phyloP scores from a whole-genome alignment of 2,329 filamentous ascomycete genomes.

The Phaeosphaeria sp. region DNA sequence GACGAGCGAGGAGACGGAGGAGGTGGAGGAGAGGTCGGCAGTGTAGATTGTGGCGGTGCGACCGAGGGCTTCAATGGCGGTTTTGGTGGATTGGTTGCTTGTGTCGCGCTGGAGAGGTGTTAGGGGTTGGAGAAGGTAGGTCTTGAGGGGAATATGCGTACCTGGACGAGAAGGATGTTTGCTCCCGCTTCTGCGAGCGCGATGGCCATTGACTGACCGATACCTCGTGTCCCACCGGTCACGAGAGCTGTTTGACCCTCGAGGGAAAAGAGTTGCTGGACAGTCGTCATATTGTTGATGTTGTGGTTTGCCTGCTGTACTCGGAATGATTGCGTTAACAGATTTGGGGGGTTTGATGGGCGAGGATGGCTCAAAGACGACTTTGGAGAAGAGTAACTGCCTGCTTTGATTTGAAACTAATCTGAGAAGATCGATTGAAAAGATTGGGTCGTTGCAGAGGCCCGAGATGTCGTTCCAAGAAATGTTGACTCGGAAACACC shows the following conservation, averaged over 20 bases:
- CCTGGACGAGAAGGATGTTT: conserved; percentile 59
- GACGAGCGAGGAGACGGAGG: conserved; percentile 67
- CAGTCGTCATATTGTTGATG: conserved; percentile 32
- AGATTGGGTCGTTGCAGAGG: not conserved
- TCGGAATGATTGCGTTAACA: conserved; percentile 7
- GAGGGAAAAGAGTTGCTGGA: conserved; percentile 56
- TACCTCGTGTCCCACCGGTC: conserved; percentile 59
- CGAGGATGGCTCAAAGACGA: not conserved
- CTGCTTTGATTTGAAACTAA: not conserved
- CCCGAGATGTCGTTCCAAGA: not conserved
- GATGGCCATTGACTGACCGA: conserved; percentile 59
- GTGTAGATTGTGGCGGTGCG: conserved; percentile 72
- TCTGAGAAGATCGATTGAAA: not conserved
- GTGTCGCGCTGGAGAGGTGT: conserved; percentile 58
- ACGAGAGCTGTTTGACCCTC: conserved; percentile 58
- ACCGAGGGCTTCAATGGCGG: conserved; percentile 68
- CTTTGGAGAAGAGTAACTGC: too few species aligned
- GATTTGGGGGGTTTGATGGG: not conserved
- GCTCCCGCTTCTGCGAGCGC: conserved; percentile 60
- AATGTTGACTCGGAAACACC: conserved; percentile 26
- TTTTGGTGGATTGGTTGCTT: conserved; percentile 63
- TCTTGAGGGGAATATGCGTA: conserved; percentile 21
- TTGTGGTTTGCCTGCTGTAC: not conserved
- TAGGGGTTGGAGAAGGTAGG: not conserved
- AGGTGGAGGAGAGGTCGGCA: conserved; percentile 70